Evolutionary conservation across 768 basidiomycete genomes (phyloP), one percentile per base, ranked within the genome.

Genomic region (Rhodotorula toruloides): DNA sequence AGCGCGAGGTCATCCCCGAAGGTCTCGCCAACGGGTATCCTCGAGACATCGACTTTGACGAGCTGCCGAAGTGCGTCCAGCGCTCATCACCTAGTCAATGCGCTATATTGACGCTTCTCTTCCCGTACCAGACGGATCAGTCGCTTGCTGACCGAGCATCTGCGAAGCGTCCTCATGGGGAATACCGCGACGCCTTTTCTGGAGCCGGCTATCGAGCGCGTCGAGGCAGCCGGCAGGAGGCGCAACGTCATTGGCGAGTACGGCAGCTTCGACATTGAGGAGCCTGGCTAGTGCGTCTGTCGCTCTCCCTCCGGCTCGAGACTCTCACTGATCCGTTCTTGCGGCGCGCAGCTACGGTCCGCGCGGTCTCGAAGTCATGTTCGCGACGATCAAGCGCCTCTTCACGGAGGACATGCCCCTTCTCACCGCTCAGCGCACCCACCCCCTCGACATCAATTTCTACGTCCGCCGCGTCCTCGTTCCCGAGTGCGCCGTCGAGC

Each of bases 401-500:
- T 90, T 90, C 72, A 88, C 58, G 36, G 12, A 49, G 13, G 31
- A 34, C 27, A 79, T 84, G 61, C 79, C 83, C 0, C 74, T 78
- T n/a, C 76, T 81, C 17, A 82, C 85, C 32, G 76, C 80, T 0
- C 87, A 8, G n/a, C 37, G 39, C 36, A 49, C 61, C 27, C 31
- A 58, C 11, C 76, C 93, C 0, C 82, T 97, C 31, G 83, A 85
- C 2, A 81, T 85, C 0, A 82, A 84, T 40, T 87, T 90, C 63
- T 94, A 92, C 74, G 81, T 91, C 43, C 85, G 87, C 44, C 85
- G 86, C 22, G 82, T 97, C 37, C 83, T 98, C n/a, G 85, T 97
- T 4, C 94, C 94, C 3, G 93, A 97, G 78, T 84, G 87, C 0
- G 90, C 87, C 1, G 80, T 87, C 46, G 80, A 83, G 31, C 83